phyloP scores from a whole-genome alignment of 768 basidiomycete genomes.

The Mycena capillaripes region DNA sequence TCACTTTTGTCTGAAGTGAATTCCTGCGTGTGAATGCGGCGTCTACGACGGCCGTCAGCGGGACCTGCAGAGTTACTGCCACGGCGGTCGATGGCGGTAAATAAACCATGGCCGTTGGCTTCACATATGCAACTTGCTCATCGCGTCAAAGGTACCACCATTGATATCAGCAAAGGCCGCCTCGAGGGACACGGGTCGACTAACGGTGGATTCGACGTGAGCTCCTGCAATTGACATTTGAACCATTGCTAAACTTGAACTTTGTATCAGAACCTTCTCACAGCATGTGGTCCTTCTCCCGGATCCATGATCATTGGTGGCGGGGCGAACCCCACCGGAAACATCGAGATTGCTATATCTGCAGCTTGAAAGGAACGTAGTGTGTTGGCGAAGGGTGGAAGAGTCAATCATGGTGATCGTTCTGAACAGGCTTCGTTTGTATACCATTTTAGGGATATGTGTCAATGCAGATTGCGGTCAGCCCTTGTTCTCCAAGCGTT shows the following conservation, averaged over 20 bases:
- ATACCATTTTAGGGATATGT: background rate
- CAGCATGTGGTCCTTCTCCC: conserved; percentile 39
- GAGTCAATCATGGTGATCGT: too few relatives aligned
- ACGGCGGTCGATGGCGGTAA: conserved; percentile 40
- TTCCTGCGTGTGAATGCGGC: conserved; percentile 36
- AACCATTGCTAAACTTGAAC: background rate
- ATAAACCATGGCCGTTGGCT: background rate
- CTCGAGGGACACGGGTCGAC: conserved; percentile 39
- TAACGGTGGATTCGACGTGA: conserved; percentile 40
- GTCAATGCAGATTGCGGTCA: too few relatives aligned
- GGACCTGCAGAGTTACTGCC: conserved; percentile 39
- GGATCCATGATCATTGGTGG: conserved; percentile 41
- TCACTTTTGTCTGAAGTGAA: conserved; percentile 20
- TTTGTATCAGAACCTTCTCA: conserved; percentile 35
- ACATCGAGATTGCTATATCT: conserved; percentile 38
- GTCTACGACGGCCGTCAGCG: conserved; percentile 33
- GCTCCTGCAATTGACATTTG: background rate
- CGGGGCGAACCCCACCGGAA: conserved; percentile 25
- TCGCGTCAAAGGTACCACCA: conserved; percentile 28
- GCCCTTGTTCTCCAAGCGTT: too few relatives aligned
- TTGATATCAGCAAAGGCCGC: conserved; percentile 41
- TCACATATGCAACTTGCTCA: background rate
- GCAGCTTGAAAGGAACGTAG: conserved; percentile 19
- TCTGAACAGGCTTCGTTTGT: conserved; percentile 3
- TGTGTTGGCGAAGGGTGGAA: background rate